Percentiles rank a stretch among this genome's conserved stretches.
phyloP scores from a whole-genome alignment of 23 red algal species.

The Gracilaria gracilis region DNA sequence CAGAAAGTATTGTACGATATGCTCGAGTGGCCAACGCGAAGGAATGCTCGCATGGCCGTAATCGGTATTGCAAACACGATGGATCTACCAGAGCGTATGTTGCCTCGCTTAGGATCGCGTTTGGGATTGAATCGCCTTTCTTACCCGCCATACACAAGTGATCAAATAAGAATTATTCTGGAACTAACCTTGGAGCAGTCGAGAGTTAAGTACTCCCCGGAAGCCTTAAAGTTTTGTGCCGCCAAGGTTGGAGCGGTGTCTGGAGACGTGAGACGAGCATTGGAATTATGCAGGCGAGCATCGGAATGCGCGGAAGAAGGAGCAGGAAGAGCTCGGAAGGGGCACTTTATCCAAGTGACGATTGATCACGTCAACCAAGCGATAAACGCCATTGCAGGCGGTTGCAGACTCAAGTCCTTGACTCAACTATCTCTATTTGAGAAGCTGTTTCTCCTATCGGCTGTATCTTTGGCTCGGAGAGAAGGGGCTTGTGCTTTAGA shows the following conservation, averaged over 20 bases:
- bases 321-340: neutral
- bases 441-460: constrained; percentile 26
- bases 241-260: constrained; percentile 84
- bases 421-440: constrained; percentile 47
- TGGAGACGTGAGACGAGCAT: constrained; percentile 91
- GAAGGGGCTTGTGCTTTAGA: constrained; percentile 46
- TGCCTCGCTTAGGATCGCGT: constrained; percentile 82
- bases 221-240: constrained; percentile 79
- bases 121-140: constrained; percentile 85
- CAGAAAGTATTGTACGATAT: constrained; percentile 93
- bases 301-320: constrained; percentile 18
- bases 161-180: constrained; percentile 85
- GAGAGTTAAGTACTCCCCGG: constrained; percentile 2
- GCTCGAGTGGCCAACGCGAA: constrained; percentile 91
- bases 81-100: constrained; percentile 96
- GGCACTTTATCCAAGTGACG: neutral
- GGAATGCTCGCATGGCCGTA: constrained; percentile 71
- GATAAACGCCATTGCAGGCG: constrained; percentile 24
- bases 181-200: constrained; percentile 30
- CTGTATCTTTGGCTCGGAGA: constrained; percentile 17
- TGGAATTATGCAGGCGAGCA: constrained; percentile 56
- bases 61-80: constrained; percentile 98
- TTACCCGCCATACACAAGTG: constrained; percentile 84
- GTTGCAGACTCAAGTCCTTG: constrained; percentile 30
- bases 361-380: constrained; percentile 35